Percentiles rank a stretch among this genome's conserved stretches.
Evolutionary conservation across 192 early-diverging fungal genomes (phyloP).

Genomic region (Entophlyctis luteolus): DNA sequence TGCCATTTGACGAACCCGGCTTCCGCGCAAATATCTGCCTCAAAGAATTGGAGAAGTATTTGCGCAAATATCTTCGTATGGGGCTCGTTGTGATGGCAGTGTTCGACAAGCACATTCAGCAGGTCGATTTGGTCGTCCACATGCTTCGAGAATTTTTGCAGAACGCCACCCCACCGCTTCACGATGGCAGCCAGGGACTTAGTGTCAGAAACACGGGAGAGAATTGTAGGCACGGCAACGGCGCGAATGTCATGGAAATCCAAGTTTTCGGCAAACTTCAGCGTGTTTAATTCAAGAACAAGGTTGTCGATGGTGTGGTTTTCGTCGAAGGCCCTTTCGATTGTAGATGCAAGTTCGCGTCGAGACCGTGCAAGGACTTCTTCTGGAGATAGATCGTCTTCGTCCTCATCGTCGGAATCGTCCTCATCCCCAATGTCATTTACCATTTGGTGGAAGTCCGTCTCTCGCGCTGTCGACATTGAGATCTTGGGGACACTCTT

Average conservation of each 20-base stretch:
- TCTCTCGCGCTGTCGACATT: too few relatives aligned
- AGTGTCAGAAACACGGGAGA: conserved; percentile 58
- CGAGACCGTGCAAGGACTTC: conserved; percentile 55
- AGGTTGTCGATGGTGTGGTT: conserved; percentile 70
- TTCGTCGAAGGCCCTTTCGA: conserved; percentile 78
- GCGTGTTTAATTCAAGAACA: conserved; percentile 77
- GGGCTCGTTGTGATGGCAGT: conserved; percentile 31
- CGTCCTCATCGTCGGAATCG: conserved; percentile 47
- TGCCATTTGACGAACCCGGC: conserved; percentile 77
- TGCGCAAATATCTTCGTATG: conserved; percentile 56
- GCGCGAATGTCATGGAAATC: conserved; percentile 74
- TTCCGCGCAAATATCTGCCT: conserved; percentile 79
- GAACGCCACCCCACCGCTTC: conserved; percentile 65
- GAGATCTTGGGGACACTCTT: too few relatives aligned
- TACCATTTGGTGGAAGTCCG: too few relatives aligned
- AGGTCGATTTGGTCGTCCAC: conserved; percentile 74
- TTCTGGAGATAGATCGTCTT: conserved; percentile 45
- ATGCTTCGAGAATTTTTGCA: conserved; percentile 62
- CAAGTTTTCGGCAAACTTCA: conserved; percentile 82
- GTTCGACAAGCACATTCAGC: conserved; percentile 36
- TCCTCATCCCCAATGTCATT: conserved; percentile 21
- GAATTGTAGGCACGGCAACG: conserved; percentile 67
- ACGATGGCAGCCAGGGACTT: conserved; percentile 18
- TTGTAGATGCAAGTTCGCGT: conserved; percentile 65
- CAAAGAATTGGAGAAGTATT: conserved; percentile 65